Conservation (phyloP, 2,329 filamentous ascomycete genomes). For the Ascocoryne sarcoides region DNA sequence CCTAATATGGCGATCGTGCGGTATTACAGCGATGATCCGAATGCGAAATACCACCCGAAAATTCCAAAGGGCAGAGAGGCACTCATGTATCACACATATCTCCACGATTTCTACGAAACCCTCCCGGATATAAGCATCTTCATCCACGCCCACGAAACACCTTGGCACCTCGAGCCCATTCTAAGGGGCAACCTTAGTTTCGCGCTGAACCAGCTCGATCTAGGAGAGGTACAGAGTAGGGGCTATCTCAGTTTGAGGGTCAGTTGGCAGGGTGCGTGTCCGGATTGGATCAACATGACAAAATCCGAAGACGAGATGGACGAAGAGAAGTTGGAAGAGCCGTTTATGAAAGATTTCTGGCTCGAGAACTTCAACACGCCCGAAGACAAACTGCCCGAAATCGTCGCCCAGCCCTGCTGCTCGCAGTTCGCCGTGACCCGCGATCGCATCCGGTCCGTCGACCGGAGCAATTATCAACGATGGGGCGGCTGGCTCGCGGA, state of each 20-base stretch:
- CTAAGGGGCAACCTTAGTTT: conserved; percentile 29
- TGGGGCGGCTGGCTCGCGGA: conserved; percentile 49
- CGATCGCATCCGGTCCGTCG: conserved; percentile 39
- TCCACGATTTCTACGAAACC: conserved; percentile 51
- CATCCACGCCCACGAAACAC: conserved; percentile 47
- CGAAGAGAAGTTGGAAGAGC: conserved; percentile 11
- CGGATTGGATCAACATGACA: conserved; percentile 40
- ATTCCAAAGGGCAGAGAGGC: conserved; percentile 55
- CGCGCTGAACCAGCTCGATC: conserved; percentile 28
- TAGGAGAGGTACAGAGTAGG: conserved; percentile 34
- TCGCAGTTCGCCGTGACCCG: conserved; percentile 54
- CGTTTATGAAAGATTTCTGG: conserved; percentile 5
- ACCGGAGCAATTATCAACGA: conserved; percentile 42
- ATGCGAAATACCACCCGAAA: conserved; percentile 39
- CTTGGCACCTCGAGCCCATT: conserved; percentile 31
- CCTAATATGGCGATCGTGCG: conserved; percentile 24
- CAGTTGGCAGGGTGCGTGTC: conserved; percentile 46
- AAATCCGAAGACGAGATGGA: conserved; percentile 30
- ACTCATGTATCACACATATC: conserved; percentile 52
- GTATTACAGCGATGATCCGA: conserved; percentile 43
- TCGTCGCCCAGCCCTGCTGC: conserved; percentile 49
- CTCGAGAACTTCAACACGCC: conserved; percentile 4
- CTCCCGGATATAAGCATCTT: conserved; percentile 52
- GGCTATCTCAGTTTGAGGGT: conserved; percentile 49
- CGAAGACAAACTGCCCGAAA: conserved; percentile 30